These are phyloP conservation scores for Didymella keratinophila DNA, from an alignment of 2,329 filamentous ascomycete species.

Conservation along the genomic window DNA sequence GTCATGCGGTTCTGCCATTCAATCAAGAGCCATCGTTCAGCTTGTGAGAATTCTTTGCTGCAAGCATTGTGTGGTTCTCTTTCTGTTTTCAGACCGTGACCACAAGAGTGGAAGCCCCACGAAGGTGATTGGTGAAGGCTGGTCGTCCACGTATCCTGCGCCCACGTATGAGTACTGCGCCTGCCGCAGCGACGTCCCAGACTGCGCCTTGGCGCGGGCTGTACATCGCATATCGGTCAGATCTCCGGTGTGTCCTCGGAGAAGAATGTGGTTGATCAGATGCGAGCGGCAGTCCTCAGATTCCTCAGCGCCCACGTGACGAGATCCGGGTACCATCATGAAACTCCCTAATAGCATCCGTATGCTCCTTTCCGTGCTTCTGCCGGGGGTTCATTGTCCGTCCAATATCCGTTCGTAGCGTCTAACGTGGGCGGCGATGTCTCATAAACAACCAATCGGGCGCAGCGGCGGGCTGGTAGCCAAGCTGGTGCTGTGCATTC, in stretches of 20 bases:
- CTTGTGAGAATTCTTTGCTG: neutral
- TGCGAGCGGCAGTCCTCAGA: neutral
- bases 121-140: neutral
- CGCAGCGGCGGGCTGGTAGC: constrained; percentile 5
- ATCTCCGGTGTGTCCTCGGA: constrained; percentile 9
- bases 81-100: neutral
- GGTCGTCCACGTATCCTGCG: constrained; percentile 1
- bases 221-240: neutral
- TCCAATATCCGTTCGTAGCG: constrained; percentile 20
- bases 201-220: constrained; percentile 4
- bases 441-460: constrained; percentile 1
- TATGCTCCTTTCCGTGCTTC: neutral
- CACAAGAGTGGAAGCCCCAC: neutral
- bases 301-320: constrained; percentile 7
- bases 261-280: neutral
- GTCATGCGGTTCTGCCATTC: neutral
- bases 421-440: constrained; percentile 20
- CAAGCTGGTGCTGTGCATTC: constrained; percentile 16
- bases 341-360: neutral
- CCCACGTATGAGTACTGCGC: constrained; percentile 1
- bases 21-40: neutral
- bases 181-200: neutral
- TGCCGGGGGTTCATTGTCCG: neutral
- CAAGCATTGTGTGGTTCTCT: neutral
- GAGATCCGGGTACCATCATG: neutral